A percentile compares a stretch with the other conserved stretches of the same genome.
Conservation (phyloP, 75 land plant species). For the Ceratopteris richardii region DNA sequence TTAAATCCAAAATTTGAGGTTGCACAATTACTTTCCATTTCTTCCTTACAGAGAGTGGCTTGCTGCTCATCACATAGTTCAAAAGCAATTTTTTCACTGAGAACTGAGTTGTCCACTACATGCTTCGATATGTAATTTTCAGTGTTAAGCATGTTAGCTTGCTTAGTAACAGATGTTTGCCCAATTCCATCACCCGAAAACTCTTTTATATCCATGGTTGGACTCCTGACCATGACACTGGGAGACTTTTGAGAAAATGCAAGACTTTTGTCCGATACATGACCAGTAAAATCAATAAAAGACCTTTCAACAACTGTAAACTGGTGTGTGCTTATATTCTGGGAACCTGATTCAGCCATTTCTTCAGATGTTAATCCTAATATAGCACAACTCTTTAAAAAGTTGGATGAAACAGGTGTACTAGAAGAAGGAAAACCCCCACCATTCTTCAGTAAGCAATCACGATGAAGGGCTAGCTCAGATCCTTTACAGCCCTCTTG, state of each 20-base stretch:
- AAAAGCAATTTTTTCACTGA: not conserved
- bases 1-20: slow-evolving; percentile 62
- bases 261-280: not conserved
- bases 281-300: not conserved
- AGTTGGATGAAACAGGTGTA: not conserved
- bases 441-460: slow-evolving; percentile 11
- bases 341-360: not conserved
- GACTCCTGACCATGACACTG: not conserved
- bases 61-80: not conserved
- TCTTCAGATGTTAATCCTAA: not conserved
- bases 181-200: not conserved
- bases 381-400: not conserved
- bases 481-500: slow-evolving; percentile 22
- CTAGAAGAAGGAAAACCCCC: not conserved
- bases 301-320: not conserved
- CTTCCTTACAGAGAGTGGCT: not conserved
- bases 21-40: slow-evolving; percentile 13
- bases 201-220: not conserved
- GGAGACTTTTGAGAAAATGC: not conserved
- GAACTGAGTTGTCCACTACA: not conserved
- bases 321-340: not conserved
- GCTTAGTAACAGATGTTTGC: not conserved
- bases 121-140: not conserved
- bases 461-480: slow-evolving; percentile 6
- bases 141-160: not conserved